phyloP scores from a whole-genome alignment of 2,329 filamentous ascomycete species.

The Fusarium udum region DNA sequence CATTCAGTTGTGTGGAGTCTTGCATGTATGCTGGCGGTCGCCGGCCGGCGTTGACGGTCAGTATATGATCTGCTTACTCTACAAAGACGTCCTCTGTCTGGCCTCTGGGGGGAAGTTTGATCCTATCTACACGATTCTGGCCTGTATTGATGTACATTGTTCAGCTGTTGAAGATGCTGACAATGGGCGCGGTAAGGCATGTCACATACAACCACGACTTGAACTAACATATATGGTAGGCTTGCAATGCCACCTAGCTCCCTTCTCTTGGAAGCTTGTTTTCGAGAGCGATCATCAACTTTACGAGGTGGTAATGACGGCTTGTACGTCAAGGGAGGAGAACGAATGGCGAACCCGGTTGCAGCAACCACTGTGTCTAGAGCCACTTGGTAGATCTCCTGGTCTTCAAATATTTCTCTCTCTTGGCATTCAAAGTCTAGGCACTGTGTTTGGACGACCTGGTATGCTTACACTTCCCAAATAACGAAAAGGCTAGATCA shows the following conservation, averaged over 20 bases:
- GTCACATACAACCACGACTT: background rate
- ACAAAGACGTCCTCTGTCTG: constrained; percentile 80
- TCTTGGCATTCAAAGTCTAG: constrained; percentile 77
- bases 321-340: constrained; percentile 83
- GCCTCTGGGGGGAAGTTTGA: constrained; percentile 73
- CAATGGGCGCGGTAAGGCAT: constrained; percentile 73
- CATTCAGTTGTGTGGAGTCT: constrained; percentile 80
- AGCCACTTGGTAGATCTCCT: constrained; percentile 57
- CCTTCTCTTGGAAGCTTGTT: constrained; percentile 90
- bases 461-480: constrained; percentile 52
- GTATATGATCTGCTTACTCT: constrained; percentile 89
- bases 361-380: constrained; percentile 58
- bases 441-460: constrained; percentile 77
- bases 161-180: constrained; percentile 76
- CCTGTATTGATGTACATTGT: constrained; percentile 74
- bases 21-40: constrained; percentile 85
- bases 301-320: constrained; percentile 87
- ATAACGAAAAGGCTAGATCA: background rate
- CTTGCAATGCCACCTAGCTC: constrained; percentile 84
- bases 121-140: constrained; percentile 76
- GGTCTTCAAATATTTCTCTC: constrained; percentile 70
- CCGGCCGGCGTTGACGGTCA: constrained; percentile 73
- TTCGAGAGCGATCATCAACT: constrained; percentile 81
- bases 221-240: constrained; percentile 59
- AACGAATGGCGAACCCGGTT: constrained; percentile 81